Evolutionary conservation across 192 early-diverging fungal species (phyloP), one percentile per base, ranked within the genome.

Genomic region (Podila verticillata): DNA sequence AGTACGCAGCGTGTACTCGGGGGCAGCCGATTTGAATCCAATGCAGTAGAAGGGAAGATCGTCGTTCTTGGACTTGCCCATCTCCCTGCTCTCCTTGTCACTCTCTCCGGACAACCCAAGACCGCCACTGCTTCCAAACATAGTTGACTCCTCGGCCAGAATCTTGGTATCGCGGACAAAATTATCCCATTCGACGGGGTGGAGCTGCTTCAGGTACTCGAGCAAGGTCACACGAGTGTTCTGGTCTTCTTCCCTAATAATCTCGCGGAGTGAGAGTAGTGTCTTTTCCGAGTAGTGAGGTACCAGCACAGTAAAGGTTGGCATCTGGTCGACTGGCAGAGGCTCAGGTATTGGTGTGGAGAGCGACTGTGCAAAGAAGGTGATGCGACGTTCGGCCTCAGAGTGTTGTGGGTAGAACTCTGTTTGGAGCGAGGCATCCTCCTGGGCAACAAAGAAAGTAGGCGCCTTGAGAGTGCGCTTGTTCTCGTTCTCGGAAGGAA

Each of bases 241-340:
- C 68, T 92, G 85, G 66, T 95, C 94, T 66, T 92, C 91, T 74
- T 94, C 93, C 47, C 92, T 84, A 65, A 95, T 94, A 60, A 96
- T 94, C 84, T 96, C 94, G 47, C 92, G 87, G 51, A 96, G 84
- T 12, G 92, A 89, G 70, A 96, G 86, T 28, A 96, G 74, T 49
- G 94, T 93, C 85, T 96, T 95, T 74, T 96, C 94, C 54, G 90
- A 90, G 83, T 95, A 96, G 63, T 96, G 94, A 35, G 94, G 94
- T 20, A 91, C 92, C 34, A 96, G 82, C 7, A 96, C 94, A 0
- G 93, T 94, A 36, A 95, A 96, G 5, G 93, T 90, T 2, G 94
- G 94, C 93, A 95, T 96, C 63, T 92, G 92, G 48, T 92, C 90
- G 7, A 96, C 90, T 1, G 94, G 91, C 13, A 92, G 83, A 6